Conservation (phyloP, 2,329 filamentous ascomycete genomes). For the Tympanopsis confertula region DNA sequence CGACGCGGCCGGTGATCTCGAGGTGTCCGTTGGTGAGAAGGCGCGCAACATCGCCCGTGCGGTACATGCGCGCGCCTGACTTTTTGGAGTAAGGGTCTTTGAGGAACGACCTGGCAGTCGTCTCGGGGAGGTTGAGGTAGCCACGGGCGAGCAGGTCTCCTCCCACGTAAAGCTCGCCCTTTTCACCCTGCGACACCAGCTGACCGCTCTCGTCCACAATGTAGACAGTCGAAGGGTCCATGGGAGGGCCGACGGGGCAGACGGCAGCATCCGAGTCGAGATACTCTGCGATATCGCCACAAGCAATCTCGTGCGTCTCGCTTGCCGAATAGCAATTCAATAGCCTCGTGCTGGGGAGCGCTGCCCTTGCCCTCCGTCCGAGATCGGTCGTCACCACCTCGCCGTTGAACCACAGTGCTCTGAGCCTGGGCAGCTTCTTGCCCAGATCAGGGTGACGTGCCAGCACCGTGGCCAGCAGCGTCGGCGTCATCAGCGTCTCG, state of each 20-base stretch:
- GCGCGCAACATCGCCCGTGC: slow-evolving; percentile 61
- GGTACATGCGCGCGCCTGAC: slow-evolving; percentile 58
- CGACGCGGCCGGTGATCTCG: slow-evolving; percentile 66
- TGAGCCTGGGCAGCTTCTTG: slow-evolving; percentile 49
- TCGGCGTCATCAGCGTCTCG: slow-evolving; percentile 76
- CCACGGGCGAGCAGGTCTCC: slow-evolving; percentile 64
- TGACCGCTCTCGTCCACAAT: slow-evolving; percentile 61
- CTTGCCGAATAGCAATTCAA: slow-evolving; percentile 76
- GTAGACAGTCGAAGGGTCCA: slow-evolving; percentile 59
- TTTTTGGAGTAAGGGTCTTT: slow-evolving; percentile 49
- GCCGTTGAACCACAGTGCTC: slow-evolving; percentile 69
- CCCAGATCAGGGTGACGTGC: slow-evolving; percentile 57
- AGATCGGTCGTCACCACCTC: slow-evolving; percentile 74
- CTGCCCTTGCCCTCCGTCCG: slow-evolving; percentile 53
- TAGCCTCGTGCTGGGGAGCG: slow-evolving; percentile 56
- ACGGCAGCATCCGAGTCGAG: slow-evolving; percentile 52
- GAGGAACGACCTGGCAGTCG: slow-evolving; percentile 62
- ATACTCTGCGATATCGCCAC: slow-evolving; percentile 62
- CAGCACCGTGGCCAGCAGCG: slow-evolving; percentile 63
- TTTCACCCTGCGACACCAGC: slow-evolving; percentile 46
- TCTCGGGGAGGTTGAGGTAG: slow-evolving; percentile 71
- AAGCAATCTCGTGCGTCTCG: slow-evolving; percentile 71
- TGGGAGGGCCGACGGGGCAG: slow-evolving; percentile 62
- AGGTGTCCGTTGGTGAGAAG: slow-evolving; percentile 56
- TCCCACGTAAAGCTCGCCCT: slow-evolving; percentile 66